These are phyloP conservation scores for Cladorrhinum sp. DNA, from an alignment of 2,329 filamentous ascomycete species.

Conservation along the genomic window DNA sequence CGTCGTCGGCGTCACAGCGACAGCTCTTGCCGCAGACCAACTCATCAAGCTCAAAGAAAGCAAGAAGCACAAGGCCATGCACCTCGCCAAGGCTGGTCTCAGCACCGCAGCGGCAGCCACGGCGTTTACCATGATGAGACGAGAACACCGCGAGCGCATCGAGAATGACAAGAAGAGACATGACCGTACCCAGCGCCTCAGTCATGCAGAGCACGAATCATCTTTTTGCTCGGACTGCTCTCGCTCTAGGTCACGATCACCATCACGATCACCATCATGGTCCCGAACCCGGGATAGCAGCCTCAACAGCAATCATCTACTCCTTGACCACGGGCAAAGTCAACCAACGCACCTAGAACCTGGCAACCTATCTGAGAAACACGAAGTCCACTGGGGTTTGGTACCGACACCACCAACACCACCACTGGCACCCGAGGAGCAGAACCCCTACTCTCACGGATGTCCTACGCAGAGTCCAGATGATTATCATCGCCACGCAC, in stretches of 20 bases:
- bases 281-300: not conserved
- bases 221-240: not conserved
- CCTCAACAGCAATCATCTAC: not conserved
- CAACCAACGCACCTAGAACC: not conserved
- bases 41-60: constrained; percentile 13
- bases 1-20: constrained; percentile 23
- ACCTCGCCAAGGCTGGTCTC: constrained; percentile 24
- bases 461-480: not conserved
- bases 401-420: not conserved
- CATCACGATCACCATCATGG: not conserved
- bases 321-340: not conserved
- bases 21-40: constrained; percentile 25
- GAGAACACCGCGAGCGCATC: constrained; percentile 16
- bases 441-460: not conserved
- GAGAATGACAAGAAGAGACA: not conserved
- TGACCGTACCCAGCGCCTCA: too few species aligned
- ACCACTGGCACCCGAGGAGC: not conserved
- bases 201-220: not conserved
- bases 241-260: not conserved
- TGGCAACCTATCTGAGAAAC: not conserved
- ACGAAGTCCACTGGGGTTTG: not conserved
- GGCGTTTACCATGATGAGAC: constrained; percentile 23
- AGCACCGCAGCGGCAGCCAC: constrained; percentile 20
- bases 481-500: not conserved
- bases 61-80: constrained; percentile 19